Conservation (phyloP, 2,329 filamentous ascomycete species). For the Emmonsia crescens region DNA sequence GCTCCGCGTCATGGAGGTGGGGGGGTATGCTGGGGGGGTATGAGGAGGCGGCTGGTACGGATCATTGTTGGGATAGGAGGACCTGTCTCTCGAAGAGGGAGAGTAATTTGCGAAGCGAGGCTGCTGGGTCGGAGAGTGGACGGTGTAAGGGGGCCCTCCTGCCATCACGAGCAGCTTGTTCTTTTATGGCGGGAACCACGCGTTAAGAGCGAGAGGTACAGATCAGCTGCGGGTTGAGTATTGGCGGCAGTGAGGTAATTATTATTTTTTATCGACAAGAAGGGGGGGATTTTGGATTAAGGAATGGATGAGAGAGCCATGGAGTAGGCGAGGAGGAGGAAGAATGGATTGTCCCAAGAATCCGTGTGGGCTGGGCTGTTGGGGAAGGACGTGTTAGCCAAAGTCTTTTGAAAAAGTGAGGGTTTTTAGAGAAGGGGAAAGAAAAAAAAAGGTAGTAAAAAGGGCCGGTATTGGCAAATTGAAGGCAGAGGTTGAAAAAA, state of each 20-base stretch:
- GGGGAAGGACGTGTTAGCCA: neutral
- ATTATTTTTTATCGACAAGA: neutral
- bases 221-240: neutral
- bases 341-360: neutral
- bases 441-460: neutral
- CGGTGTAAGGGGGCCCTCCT: constrained; percentile 35
- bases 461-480: neutral
- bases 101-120: constrained; percentile 33
- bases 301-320: neutral
- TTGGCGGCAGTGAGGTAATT: neutral
- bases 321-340: neutral
- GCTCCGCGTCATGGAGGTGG: constrained; percentile 13
- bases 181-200: neutral
- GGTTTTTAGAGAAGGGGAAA: neutral
- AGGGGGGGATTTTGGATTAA: neutral
- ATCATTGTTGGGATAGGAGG: constrained; percentile 34
- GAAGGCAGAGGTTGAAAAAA: neutral
- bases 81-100: constrained; percentile 31
- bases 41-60: constrained; percentile 32
- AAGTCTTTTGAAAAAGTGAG: neutral
- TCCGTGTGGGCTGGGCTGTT: neutral
- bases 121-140: constrained; percentile 37
- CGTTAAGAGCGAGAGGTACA: neutral
- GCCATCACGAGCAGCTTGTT: constrained; percentile 25
- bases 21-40: constrained; percentile 28